Percentiles rank a stretch among this genome's conserved stretches.
These are phyloP conservation scores for Xylaria flabelliformis DNA, from an alignment of 495 filamentous ascomycete species.

Conservation along the genomic window DNA sequence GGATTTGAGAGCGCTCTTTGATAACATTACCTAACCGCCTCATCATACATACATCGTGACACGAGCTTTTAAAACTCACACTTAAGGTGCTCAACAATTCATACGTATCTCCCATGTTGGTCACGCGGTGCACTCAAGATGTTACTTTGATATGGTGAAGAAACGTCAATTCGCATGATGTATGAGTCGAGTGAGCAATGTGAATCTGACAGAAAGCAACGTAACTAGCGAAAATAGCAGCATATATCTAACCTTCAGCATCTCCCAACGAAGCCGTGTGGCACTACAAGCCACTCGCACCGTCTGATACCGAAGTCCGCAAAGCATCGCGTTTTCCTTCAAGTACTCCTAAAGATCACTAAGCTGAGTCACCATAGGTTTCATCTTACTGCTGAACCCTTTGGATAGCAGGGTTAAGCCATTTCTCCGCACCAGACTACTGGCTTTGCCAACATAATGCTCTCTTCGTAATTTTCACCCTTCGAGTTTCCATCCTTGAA, in stretches of 20 bases:
- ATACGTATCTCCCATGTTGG: background rate
- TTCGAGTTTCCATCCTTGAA: conserved; percentile 13
- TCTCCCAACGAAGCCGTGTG: background rate
- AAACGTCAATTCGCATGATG: background rate
- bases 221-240: background rate
- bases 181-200: background rate
- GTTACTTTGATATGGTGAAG: background rate
- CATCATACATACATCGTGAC: background rate
- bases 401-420: too few species aligned
- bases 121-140: background rate
- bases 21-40: background rate
- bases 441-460: background rate
- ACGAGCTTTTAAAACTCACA: background rate
- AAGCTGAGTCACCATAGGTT: too few species aligned
- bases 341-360: too few species aligned
- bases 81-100: background rate
- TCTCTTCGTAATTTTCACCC: background rate
- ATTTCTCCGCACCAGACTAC: too few species aligned
- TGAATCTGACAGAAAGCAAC: background rate
- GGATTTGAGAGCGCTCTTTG: background rate
- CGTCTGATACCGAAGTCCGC: background rate
- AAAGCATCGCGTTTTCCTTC: background rate
- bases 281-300: background rate
- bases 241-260: background rate
- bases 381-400: too few species aligned